Percentiles rank a stretch among this genome's conserved stretches.
Evolutionary conservation across 225 moss, liverwort and hornwort genomes (phyloP).

Genomic region (Climacium dendroides): DNA sequence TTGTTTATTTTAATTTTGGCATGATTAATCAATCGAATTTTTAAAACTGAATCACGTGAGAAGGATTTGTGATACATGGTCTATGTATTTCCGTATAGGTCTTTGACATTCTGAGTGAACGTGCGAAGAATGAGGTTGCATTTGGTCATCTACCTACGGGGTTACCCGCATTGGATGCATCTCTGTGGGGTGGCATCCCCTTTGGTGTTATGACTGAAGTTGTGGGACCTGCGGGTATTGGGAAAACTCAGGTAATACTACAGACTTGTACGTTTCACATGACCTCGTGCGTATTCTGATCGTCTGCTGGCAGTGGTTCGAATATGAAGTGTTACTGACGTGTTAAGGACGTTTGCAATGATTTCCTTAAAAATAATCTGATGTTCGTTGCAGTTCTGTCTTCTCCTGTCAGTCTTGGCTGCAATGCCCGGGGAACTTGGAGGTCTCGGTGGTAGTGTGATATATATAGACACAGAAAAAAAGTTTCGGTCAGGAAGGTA

Average conservation of each 20-base stretch:
- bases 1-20: background rate
- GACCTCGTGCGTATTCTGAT: background rate
- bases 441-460: slow-evolving; percentile 51
- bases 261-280: background rate
- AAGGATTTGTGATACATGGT: background rate
- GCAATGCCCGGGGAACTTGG: slow-evolving; percentile 42
- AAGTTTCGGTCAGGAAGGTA: slow-evolving; percentile 65
- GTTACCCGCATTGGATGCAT: slow-evolving; percentile 48
- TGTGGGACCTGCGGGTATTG: slow-evolving; percentile 63
- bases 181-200: slow-evolving; percentile 65
- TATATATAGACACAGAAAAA: slow-evolving; percentile 75
- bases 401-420: slow-evolving; percentile 52
- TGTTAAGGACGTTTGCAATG: background rate
- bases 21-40: background rate
- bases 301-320: background rate
- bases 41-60: background rate
- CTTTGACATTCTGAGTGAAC: slow-evolving; percentile 46
- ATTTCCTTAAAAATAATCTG: background rate
- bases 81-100: slow-evolving; percentile 14
- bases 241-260: slow-evolving; percentile 58
- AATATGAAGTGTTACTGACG: background rate
- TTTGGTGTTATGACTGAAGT: slow-evolving; percentile 72
- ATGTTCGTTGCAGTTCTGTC: slow-evolving; percentile 50
- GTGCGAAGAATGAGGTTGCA: slow-evolving; percentile 33
- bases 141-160: slow-evolving; percentile 58